Base-by-base conservation (phyloP, 2,329 filamentous ascomycete species). In the Fusarium sambucinum region DNA sequence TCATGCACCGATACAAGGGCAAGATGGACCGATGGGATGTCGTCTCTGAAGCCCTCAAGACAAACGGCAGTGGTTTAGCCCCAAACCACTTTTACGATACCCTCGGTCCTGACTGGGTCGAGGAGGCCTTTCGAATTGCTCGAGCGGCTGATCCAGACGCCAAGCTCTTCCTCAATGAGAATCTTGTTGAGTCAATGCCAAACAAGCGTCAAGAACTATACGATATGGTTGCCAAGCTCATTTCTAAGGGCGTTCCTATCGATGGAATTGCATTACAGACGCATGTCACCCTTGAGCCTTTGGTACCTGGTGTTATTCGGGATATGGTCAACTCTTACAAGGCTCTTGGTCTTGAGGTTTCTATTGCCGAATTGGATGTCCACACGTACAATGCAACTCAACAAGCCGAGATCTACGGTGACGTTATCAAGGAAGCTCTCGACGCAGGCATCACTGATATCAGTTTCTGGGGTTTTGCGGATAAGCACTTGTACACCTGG, bases 1-100 rank as follows among this genome's bases (percentile, higher is more conserved):
- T 52, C n/a, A 52, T 52, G 50, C 50, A 52, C 16, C 50, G 50
- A 14, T 52, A 52, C 11, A 37, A 37, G 7, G 50, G 50, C 37
- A 52, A 52, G 27, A 17, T 41, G 27, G 12, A 52, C 32, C 19
- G 50, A 7, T 52, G 50, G 50, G 50, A 42, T 9, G 35, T 52
- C 3, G 25, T 52, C 3, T 23, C 35, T 5, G 48, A 52, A 8
- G 35, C 48, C 16, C 48, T 52, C 6, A 19, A 52, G 6, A 29
- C 32, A 16, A 52, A 41, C 14, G 48, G 48, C 0, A 52, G 21
- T 4, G n/a, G 25, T 2, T 13, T 51, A 3, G 47, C 33, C n/a
- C 6, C 16, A 27, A 27, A 41, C 25, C 27, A 10, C 12, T 21
- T 52, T 16, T 52, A 32, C 27, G 11, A 52, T 4, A 16, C 8